Evolutionary conservation across 495 filamentous ascomycete species (phyloP), one percentile per base, ranked within the genome.

Genomic region (Cairneyella variabilis): DNA sequence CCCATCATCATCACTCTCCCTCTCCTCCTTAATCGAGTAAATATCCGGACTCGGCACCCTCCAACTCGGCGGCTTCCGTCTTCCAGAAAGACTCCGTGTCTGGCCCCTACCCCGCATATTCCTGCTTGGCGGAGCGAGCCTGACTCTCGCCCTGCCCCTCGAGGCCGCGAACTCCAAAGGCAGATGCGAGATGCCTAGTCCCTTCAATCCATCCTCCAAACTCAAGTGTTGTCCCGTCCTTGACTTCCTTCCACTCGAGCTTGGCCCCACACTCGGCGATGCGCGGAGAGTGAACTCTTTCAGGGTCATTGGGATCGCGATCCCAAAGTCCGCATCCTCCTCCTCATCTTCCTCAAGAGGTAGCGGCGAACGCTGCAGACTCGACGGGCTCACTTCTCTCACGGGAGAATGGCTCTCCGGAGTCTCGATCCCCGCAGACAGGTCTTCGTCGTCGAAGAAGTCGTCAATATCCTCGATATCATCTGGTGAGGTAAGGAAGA

Each of bases 371-470:
- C 57, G 50, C 27, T 64, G 58, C 0, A 64, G 36, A 5, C 45
- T 39, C 4, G 56, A 60, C 0, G 62, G 62, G 0, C 59, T 62
- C 32, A 65, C 39, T 40, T 60, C 56, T 23, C 62, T 51, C 12
- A 65, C 55, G 0, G 48, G 27, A 9, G 58, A 41, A 30, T 50
- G 38, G 4, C 36, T 23, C 3, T 57, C 54, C 5, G 56, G 58
- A 5, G 54, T 55, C 43, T 65, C 62, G 26, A 65, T 65, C 10
- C 62, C 62, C 18, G 62, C 62, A 12, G 53, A 51, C 2, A 65
- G 59, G 28, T 65, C 62, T 30, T 55, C 54, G 12, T 46, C 50
- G 27, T 59, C 51, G 37, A 50, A 27, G 21, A 47, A 53, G 20
- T 58, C 49, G 23, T 58, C 48, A 21, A 47, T 21, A 17, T 48